Conservation (phyloP, 352 stramenopile genomes). For the Phytophthora hybrid region DNA sequence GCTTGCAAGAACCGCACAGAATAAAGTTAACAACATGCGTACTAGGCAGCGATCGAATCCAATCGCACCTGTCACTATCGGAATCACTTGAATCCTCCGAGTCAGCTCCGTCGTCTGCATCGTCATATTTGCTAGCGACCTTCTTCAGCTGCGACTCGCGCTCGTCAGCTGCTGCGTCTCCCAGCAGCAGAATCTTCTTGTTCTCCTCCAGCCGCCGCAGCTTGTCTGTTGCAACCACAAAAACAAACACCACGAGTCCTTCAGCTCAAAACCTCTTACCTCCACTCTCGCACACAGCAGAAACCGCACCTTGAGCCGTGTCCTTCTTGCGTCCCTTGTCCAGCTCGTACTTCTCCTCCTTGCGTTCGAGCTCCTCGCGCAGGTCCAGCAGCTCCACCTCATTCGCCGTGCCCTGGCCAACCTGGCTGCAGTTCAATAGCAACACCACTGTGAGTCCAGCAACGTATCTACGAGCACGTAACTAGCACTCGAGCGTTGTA, state of each 20-base stretch:
- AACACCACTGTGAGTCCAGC: not conserved
- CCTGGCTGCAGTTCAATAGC: conserved; percentile 53
- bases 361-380: conserved; percentile 76
- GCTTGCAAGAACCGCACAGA: not conserved
- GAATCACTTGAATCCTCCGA: conserved; percentile 74
- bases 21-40: too few relatives aligned
- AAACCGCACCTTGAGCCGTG: conserved; percentile 69
- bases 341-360: conserved; percentile 77
- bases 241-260: not conserved
- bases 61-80: conserved; percentile 73
- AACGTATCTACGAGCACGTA: too few relatives aligned
- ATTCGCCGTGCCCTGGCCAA: conserved; percentile 83
- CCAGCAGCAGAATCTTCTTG: conserved; percentile 83
- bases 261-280: not conserved
- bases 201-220: conserved; percentile 78
- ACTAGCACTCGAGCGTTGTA: not conserved
- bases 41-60: too few relatives aligned
- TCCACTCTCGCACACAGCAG: not conserved
- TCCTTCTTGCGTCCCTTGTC: conserved; percentile 82
- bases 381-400: conserved; percentile 83
- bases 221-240: conserved; percentile 51
- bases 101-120: conserved; percentile 87
- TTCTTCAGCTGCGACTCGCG: conserved; percentile 89
- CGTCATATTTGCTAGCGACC: conserved; percentile 91
- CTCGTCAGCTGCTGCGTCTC: conserved; percentile 76